Evolutionary conservation across 78 protist species (phyloP).

Genomic region (Creolimax fragrantissima): DNA sequence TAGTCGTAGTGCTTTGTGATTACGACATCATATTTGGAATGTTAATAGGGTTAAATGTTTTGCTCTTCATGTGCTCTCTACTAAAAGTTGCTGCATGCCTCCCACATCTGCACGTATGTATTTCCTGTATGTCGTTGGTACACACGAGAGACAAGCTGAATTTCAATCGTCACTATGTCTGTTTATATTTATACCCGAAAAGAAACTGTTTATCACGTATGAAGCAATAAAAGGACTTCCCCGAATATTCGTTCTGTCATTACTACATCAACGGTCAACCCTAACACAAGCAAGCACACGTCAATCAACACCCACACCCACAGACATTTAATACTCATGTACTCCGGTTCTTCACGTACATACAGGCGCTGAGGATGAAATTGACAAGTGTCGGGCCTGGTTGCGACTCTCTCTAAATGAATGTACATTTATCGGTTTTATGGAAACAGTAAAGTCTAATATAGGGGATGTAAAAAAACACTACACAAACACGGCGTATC

Average conservation of each 20-base stretch:
- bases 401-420: neutral
- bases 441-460: neutral
- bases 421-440: neutral
- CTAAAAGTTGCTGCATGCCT: too few species aligned
- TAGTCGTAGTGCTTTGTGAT: neutral
- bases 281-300: too few species aligned
- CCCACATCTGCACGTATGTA: too few species aligned
- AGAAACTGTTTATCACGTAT: neutral
- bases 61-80: too few species aligned
- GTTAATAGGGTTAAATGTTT: too few species aligned
- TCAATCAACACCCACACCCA: too few species aligned
- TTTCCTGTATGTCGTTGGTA: too few species aligned
- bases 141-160: too few species aligned
- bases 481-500: neutral
- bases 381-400: neutral
- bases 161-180: too few species aligned
- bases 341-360: neutral
- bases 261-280: neutral
- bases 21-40: too few species aligned
- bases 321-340: neutral
- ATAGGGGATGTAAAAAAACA: neutral
- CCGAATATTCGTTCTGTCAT: neutral
- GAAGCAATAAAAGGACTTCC: neutral
- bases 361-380: neutral
- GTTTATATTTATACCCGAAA: neutral